phyloP scores from a whole-genome alignment of 805 yeast species.

The Metschnikowia similis region DNA sequence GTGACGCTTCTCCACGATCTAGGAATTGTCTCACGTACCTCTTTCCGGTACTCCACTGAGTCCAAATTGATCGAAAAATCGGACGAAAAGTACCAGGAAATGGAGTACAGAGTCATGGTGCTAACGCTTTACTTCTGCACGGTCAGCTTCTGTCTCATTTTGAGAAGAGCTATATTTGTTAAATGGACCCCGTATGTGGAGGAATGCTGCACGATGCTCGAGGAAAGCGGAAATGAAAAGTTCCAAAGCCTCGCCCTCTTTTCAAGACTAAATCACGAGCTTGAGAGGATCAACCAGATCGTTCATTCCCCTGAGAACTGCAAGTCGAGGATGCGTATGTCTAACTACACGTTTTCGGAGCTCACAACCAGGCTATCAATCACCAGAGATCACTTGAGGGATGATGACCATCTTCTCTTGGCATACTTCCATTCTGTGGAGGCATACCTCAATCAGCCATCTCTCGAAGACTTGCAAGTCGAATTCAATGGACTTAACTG shows the following conservation, averaged over 20 bases:
- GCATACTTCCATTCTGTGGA: slow-evolving; percentile 59
- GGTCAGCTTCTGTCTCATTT: slow-evolving; percentile 59
- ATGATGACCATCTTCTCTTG: slow-evolving; percentile 38
- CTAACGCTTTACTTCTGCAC: slow-evolving; percentile 58
- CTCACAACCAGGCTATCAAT: slow-evolving; percentile 45
- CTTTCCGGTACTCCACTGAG: slow-evolving; percentile 15
- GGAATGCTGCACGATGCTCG: slow-evolving; percentile 52
- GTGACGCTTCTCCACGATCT: slow-evolving; percentile 70
- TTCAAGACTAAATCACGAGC: slow-evolving; percentile 52
- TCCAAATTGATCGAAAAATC: slow-evolving; percentile 9
- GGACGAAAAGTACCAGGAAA: slow-evolving; percentile 18
- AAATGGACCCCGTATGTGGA: slow-evolving; percentile 65
- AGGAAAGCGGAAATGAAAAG: slow-evolving; percentile 26
- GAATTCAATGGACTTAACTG: slow-evolving; percentile 4
- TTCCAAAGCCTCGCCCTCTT: slow-evolving; percentile 49
- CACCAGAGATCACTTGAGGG: slow-evolving; percentile 36
- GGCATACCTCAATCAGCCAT: slow-evolving; percentile 62
- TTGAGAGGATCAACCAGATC: slow-evolving; percentile 58
- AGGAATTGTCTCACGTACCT: slow-evolving; percentile 58
- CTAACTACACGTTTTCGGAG: slow-evolving; percentile 42
- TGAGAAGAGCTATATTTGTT: slow-evolving; percentile 58
- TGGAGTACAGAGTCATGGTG: slow-evolving; percentile 50
- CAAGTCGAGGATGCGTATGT: slow-evolving; percentile 21
- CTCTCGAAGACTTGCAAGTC: slow-evolving; percentile 22
- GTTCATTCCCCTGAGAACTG: slow-evolving; percentile 37